Evolutionary conservation across 2,329 filamentous ascomycete genomes (phyloP).

Genomic region (Phyllosticta citriasiana): DNA sequence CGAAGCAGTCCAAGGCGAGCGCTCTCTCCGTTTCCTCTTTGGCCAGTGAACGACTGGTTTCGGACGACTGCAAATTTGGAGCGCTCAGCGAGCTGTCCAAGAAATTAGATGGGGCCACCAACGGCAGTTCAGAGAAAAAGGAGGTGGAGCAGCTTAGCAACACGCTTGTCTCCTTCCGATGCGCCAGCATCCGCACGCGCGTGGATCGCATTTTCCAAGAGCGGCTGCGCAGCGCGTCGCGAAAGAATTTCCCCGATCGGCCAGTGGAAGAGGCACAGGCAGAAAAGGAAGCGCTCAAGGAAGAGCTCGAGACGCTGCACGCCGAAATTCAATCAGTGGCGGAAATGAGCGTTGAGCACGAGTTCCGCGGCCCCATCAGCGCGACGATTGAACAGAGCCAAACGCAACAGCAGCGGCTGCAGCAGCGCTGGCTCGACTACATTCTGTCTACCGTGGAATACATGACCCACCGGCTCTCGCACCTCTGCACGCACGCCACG

Average conservation of each 20-base stretch:
- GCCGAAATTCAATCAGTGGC: slow-evolving; percentile 59
- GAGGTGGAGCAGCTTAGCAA: slow-evolving; percentile 48
- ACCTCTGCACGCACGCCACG: slow-evolving; percentile 17
- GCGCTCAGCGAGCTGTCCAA: slow-evolving; percentile 14
- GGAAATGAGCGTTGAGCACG: slow-evolving; percentile 60
- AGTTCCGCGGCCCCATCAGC: slow-evolving; percentile 53
- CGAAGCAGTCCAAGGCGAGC: slow-evolving; percentile 41
- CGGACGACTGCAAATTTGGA: slow-evolving; percentile 47
- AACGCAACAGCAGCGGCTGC: slow-evolving; percentile 24
- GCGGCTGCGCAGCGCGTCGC: slow-evolving; percentile 12
- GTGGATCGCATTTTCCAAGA: slow-evolving; percentile 47
- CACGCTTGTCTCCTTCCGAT: slow-evolving; percentile 30
- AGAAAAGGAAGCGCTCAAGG: slow-evolving; percentile 45
- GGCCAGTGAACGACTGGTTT: slow-evolving; percentile 42
- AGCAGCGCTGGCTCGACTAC: slow-evolving; percentile 34
- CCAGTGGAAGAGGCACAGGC: slow-evolving; percentile 36
- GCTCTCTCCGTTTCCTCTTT: slow-evolving; percentile 39
- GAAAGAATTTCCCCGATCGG: slow-evolving; percentile 11
- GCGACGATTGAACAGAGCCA: slow-evolving; percentile 27
- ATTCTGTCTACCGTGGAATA: slow-evolving; percentile 33
- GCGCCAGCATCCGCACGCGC: slow-evolving; percentile 31
- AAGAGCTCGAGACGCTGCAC: slow-evolving; percentile 60
- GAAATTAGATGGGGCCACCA: slow-evolving; percentile 34
- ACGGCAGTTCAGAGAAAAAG: neutral
- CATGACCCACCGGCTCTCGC: slow-evolving; percentile 27